phyloP scores from a whole-genome alignment of 1,284 basidiomycete species.

The Vanrija sp. region DNA sequence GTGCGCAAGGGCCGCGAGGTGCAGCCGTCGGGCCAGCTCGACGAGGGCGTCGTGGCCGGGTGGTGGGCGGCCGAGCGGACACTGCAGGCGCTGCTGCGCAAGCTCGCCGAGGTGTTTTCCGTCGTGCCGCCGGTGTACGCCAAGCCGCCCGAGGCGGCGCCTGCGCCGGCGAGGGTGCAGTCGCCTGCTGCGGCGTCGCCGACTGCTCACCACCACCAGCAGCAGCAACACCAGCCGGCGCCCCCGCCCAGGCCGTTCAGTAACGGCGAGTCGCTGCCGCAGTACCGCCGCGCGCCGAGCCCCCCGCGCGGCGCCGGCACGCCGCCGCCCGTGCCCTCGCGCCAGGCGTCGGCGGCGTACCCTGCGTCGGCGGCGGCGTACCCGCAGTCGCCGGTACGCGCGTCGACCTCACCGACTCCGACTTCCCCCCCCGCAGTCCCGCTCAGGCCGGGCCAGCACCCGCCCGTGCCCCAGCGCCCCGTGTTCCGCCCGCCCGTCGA shows the following conservation, averaged over 20 bases:
- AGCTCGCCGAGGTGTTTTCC: constrained; percentile 65
- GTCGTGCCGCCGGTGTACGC: constrained; percentile 85
- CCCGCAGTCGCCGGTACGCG: background rate
- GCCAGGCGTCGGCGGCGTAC: constrained; percentile 13
- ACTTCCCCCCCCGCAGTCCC: constrained; percentile 18
- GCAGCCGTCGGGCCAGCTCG: constrained; percentile 70
- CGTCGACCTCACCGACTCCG: background rate
- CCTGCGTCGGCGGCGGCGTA: background rate
- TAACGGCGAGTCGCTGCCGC: constrained; percentile 20
- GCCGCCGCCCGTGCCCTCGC: constrained; percentile 15
- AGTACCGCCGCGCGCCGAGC: constrained; percentile 30
- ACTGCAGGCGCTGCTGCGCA: constrained; percentile 33
- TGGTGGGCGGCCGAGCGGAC: constrained; percentile 70
- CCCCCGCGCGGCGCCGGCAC: constrained; percentile 14
- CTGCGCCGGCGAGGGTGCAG: too few relatives aligned
- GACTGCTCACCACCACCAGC: too few relatives aligned
- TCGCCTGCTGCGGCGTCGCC: background rate
- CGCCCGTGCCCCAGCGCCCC: constrained; percentile 18
- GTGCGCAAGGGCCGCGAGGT: constrained; percentile 71
- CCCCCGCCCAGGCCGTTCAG: background rate
- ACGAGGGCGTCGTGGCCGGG: constrained; percentile 52
- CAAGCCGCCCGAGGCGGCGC: constrained; percentile 56
- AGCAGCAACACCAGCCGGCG: background rate
- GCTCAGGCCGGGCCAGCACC: constrained; percentile 16
- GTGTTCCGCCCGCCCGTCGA: background rate